Conservation (phyloP, 345 rosid species). For the Boechera retrofracta region DNA sequence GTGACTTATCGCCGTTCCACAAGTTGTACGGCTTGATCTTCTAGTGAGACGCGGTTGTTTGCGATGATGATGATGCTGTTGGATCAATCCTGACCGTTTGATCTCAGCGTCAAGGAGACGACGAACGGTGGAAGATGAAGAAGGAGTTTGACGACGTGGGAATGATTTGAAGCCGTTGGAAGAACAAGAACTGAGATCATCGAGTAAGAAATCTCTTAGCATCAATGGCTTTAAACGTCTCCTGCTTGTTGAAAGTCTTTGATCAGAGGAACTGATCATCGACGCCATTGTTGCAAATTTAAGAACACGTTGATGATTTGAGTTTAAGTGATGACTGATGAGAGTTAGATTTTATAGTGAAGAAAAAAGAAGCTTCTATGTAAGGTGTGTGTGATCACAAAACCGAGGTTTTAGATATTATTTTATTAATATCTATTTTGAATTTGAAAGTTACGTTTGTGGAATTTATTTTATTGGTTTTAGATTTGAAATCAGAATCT, state of each 20-base stretch:
- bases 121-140: constrained; percentile 59
- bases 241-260: constrained; percentile 39
- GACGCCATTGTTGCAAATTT: constrained; percentile 37
- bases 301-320: neutral
- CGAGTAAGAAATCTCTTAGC: constrained; percentile 79
- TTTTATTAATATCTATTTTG: constrained; percentile 17
- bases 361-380: constrained; percentile 45
- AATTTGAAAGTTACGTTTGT: constrained; percentile 36
- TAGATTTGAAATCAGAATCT: constrained; percentile 48
- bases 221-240: constrained; percentile 55
- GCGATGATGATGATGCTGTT: constrained; percentile 1
- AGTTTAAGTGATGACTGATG: constrained; percentile 18
- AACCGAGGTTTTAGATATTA: constrained; percentile 32
- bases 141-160: constrained; percentile 65
- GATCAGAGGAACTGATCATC: constrained; percentile 40
- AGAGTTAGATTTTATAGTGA: constrained; percentile 34
- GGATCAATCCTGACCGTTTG: constrained; percentile 47
- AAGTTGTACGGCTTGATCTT: constrained; percentile 45
- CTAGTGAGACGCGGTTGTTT: constrained; percentile 36
- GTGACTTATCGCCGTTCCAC: constrained; percentile 51
- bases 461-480: constrained; percentile 16
- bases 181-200: constrained; percentile 87
- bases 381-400: constrained; percentile 43
- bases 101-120: constrained; percentile 72
- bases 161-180: constrained; percentile 89